Base-by-base conservation (phyloP, 306 rosid species). In the Dalbergia oliveri region DNA sequence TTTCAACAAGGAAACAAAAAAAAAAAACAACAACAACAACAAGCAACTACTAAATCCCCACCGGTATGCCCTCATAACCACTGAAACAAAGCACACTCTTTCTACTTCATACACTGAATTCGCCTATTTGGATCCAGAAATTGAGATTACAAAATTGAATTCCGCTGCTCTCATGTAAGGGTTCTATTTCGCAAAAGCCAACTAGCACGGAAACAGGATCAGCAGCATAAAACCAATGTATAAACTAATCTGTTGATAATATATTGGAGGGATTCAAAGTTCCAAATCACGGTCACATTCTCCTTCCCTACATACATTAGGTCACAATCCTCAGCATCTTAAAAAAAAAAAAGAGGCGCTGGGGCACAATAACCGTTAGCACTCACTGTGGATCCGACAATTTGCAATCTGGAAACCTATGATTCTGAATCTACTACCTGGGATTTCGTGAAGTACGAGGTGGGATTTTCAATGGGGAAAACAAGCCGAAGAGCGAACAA, bases 351-450 rank as follows among this genome's bases (percentile, higher is more conserved):
- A 56, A 41, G 11, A 69, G 54, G 9, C 26, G 56, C 43, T 49
- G 26, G 59, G 50, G 62, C 72, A 77, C 75, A 53, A 35, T 54
- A 81, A 83, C 72, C 61, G 76, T 14, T 72, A 80, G 62, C 67
- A 69, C 78, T 77, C 73, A 64, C 26, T 77, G 76, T 76, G 82
- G 89, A 87, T 89, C 90, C 81, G 80, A 67, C 26, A 63, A 82
- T 58, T 26, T 35, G 15, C 64, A 83, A 83, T 47, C 69, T 59
- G 44, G 39, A 60, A 66, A 76, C 72, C 72, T 66, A 77, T 78
- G 72, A 21, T 61, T 77, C 73, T 13, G 69, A 77, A 82, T 69
- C 72, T n/a, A 69, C 14, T 9, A 50, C 67, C 67, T 34, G 5
- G 69, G 31, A 79, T 44, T 80, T 53, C 49, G 54, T 41, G 44